Percentiles rank a stretch among this genome's conserved stretches.
Evolutionary conservation across 163 green algal species (phyloP).

Genomic region (Scenedesmus sp.): DNA sequence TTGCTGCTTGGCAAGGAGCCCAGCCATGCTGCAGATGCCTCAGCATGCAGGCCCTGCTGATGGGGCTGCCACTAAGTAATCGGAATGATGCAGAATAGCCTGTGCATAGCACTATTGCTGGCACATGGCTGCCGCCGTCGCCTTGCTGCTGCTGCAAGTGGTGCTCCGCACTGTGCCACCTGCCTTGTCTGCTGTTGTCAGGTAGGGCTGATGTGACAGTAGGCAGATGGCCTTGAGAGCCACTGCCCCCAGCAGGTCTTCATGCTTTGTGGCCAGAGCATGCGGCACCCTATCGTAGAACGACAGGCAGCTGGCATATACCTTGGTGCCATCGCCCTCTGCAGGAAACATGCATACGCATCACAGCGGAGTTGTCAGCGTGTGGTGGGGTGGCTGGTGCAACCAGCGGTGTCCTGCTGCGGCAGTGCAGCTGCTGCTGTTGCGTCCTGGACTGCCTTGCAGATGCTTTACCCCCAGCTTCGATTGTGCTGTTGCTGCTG

Average conservation of each 20-base stretch:
- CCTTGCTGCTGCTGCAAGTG: neutral
- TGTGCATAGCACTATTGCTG: too few relatives aligned
- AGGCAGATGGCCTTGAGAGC: constrained; percentile 59
- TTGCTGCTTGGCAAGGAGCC: too few relatives aligned
- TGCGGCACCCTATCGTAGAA: constrained; percentile 56
- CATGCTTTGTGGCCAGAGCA: constrained; percentile 29
- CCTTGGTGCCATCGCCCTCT: constrained; percentile 61
- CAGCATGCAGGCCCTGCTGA: too few relatives aligned
- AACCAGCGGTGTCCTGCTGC: too few relatives aligned
- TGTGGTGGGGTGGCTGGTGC: too few relatives aligned
- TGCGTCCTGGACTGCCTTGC: neutral
- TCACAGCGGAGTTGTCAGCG: neutral
- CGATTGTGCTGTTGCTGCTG: neutral
- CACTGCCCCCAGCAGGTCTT: constrained; percentile 45
- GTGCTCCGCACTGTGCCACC: neutral
- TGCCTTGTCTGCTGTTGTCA: constrained; percentile 55
- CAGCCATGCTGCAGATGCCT: too few relatives aligned
- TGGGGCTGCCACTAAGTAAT: too few relatives aligned
- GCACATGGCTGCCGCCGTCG: too few relatives aligned
- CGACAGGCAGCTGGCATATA: constrained; percentile 60
- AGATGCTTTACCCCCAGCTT: neutral
- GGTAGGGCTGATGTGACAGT: constrained; percentile 57
- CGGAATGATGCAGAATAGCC: too few relatives aligned
- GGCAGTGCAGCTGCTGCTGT: too few relatives aligned
- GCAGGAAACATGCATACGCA: neutral